Conservation (phyloP, 257 asterid genomes). For the Fraxinus excelsior region DNA sequence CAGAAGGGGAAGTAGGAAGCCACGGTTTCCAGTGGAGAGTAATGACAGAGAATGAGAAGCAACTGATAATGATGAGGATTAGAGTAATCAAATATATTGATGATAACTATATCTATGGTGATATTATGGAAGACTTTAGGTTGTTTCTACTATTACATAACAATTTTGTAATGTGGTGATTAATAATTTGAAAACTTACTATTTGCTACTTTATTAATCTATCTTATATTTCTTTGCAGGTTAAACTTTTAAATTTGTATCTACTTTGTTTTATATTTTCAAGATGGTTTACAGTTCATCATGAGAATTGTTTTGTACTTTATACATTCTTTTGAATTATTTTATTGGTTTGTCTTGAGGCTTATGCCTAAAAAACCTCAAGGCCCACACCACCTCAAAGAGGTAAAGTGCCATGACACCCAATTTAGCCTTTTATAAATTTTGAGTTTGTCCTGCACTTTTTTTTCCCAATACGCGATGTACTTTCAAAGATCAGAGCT, state of each 20-base stretch:
- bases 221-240: neutral
- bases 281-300: neutral
- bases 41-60: neutral
- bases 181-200: neutral
- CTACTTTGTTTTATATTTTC: neutral
- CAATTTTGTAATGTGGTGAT: neutral
- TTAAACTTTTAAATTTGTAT: neutral
- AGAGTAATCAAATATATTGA: neutral
- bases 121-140: neutral
- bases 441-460: neutral
- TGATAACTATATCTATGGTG: neutral
- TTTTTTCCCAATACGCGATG: neutral
- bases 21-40: neutral
- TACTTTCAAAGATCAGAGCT: neutral
- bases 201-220: neutral
- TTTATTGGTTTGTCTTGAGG: neutral
- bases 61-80: neutral
- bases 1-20: neutral
- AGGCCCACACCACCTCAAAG: neutral
- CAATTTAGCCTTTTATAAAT: neutral
- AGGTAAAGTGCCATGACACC: neutral
- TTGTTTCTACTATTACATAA: neutral
- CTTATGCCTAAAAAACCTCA: neutral
- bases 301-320: neutral
- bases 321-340: neutral